These are phyloP conservation scores for Globisporangium irregulare DNA, from an alignment of 352 stramenopile genomes.

Conservation along the genomic window DNA sequence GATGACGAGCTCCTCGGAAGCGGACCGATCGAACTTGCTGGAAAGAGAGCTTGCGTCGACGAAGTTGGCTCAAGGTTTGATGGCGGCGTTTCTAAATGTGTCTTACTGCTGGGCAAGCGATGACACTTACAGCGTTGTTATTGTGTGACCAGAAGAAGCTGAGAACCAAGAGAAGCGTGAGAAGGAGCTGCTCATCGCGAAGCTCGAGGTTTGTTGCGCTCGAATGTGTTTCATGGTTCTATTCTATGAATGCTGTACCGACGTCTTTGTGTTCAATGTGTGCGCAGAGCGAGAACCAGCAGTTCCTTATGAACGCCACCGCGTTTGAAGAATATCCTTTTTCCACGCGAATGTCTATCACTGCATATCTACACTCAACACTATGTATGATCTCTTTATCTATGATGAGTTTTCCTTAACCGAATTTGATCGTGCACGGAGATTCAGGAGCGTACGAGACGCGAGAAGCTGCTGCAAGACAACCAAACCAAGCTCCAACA, in stretches of 20 bases:
- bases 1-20: constrained; percentile 72
- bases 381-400: background rate
- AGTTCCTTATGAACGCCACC: constrained; percentile 77
- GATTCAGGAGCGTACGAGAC: constrained; percentile 73
- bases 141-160: constrained; percentile 4
- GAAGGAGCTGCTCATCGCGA: constrained; percentile 54
- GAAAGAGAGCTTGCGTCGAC: constrained; percentile 55
- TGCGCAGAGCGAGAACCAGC: constrained; percentile 72
- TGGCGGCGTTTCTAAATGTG: background rate
- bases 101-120: background rate
- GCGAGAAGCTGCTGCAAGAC: constrained; percentile 60
- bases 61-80: constrained; percentile 47
- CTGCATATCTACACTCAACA: constrained; percentile 13
- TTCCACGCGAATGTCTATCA: constrained; percentile 17
- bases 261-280: background rate
- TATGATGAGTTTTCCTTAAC: constrained; percentile 41
- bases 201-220: constrained; percentile 56
- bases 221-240: background rate
- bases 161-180: constrained; percentile 25
- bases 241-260: background rate
- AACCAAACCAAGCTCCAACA: constrained; percentile 66
- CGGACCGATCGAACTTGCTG: constrained; percentile 54
- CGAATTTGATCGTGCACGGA: constrained; percentile 49
- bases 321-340: constrained; percentile 87
- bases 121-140: background rate